Evolutionary conservation across 1,284 basidiomycete species (phyloP), one percentile per base, ranked within the genome.

Genomic region (Kalmanozyma brasiliensis): DNA sequence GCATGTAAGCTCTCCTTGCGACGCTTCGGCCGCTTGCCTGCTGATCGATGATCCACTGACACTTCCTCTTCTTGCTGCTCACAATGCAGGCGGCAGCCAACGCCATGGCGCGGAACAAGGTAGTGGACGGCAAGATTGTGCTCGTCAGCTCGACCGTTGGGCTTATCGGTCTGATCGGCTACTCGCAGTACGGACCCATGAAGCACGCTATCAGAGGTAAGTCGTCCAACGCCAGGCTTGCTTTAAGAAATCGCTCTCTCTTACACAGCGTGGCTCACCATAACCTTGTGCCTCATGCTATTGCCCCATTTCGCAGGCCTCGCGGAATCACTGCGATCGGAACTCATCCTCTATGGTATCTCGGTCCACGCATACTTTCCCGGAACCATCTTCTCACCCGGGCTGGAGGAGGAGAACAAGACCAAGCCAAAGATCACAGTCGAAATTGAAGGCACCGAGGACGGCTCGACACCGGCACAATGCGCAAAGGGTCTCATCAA

Each of bases 121-220:
- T 85, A 16, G 85, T 86, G 47, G 86, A 86, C 35, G 84, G 85
- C 17, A 91, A 90, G 77, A 89, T 98, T 56, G 86, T 93, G 4
- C 88, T 98, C 46, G 88, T 92, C 20, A 89, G 89, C 8, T 94
- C 92, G 0, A 87, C 89, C n/a, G 82, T 95, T 14, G 91, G 90
- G 0, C 88, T 90, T 71, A 90, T 93, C 85, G 87, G 89, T 1
- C 86, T 97, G 46, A 85, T 91, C 16, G 94, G 95, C 0, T 98
- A 91, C 76, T 86, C 90, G 4, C 87, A 89, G 2, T 98, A 98
- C 81, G 85, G 91, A 1, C 93, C 94, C 0, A 91, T 89, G 44
- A 98, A 97, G 82, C 90, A 91, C 74, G 95, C 95, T 10, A 83
- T 97, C 14, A 85, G 93, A 84, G 94, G 93, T 91, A 61, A 30